Base-by-base conservation (phyloP, 179 eudicot species). In the Beta corolliflora region DNA sequence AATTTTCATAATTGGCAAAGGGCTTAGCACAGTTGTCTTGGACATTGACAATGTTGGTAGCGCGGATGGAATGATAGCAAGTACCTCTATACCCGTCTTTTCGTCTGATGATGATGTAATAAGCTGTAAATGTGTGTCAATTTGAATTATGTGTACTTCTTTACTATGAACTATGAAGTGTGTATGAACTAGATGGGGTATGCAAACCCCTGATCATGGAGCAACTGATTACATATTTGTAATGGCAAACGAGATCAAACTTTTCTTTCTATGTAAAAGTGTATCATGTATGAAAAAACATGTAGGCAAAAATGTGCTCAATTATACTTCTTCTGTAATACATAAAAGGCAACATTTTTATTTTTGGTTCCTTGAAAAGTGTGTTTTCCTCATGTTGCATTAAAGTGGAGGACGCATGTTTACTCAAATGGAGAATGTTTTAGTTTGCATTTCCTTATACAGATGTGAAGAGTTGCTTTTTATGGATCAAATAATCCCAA, bases 21-120 rank as follows among this genome's bases (percentile, higher is more conserved):
- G 94, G 71, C 92, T 94, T 67, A 86, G 92, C 83, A 90, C 92
- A 0, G 91, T 93, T 81, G 88, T 92, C 58, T 77, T 92, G 83
- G 89, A 92, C 85, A 89, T 93, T 53, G 86, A 72, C 70, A 80
- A 78, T 52, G 81, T 86, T 18, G 77, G 85, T 19, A 81, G 81
- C 71, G 76, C 79, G 8, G 61, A 87, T 68, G 87, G 91, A 79
- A 85, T 93, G 63, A 81, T 87, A 81, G 86, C 90, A 59, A 83
- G 92, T 76, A 85, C 90, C 56, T 90, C 94, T 46, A 84, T 87
- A 58, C 84, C 90, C 48, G 85, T 68, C 78, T 67, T 64, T 52
- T 76, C 66, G 45, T 75, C 84, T 69, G 93, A 91, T 41, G 84
- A 82, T 84, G 88, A 90, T 81, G 92, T 94, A 54, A 83, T 92